phyloP scores from a whole-genome alignment of 202 grass and related monocot species.

The Digitaria exilis region DNA sequence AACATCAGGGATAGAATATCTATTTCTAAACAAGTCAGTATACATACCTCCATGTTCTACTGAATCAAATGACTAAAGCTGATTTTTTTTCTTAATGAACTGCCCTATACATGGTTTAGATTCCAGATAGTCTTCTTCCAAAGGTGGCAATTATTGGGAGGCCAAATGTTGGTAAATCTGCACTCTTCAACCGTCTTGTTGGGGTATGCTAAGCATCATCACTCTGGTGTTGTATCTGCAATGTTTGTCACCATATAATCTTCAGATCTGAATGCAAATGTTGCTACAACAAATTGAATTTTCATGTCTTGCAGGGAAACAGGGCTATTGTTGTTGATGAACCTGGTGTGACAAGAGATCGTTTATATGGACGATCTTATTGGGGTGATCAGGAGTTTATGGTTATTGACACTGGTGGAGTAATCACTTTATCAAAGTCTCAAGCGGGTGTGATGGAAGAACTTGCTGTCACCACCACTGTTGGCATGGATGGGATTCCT shows the following conservation, averaged over 20 bases:
- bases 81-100: not conserved
- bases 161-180: constrained; percentile 97
- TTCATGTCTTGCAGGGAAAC: constrained; percentile 52
- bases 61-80: not conserved
- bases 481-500: constrained; percentile 96
- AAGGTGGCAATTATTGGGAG: constrained; percentile 87
- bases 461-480: constrained; percentile 80
- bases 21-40: constrained; percentile 72
- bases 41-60: constrained; percentile 12
- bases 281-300: constrained; percentile 8
- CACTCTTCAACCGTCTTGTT: constrained; percentile 91
- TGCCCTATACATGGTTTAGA: constrained; percentile 43
- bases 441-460: constrained; percentile 89
- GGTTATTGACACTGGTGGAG: constrained; percentile 92
- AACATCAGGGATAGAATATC: constrained; percentile 45
- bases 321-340: constrained; percentile 94
- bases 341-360: constrained; percentile 93
- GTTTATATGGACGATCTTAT: constrained; percentile 77
- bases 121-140: constrained; percentile 83
- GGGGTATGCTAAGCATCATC: constrained; percentile 58
- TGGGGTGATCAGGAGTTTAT: constrained; percentile 85
- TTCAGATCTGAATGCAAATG: constrained; percentile 14
- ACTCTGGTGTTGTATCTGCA: not conserved
- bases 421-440: constrained; percentile 84
- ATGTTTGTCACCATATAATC: not conserved